A percentile compares a stretch with the other conserved stretches of the same genome.
Conservation (phyloP, 2,329 filamentous ascomycete genomes). For the Pyrenochaeta sp. region DNA sequence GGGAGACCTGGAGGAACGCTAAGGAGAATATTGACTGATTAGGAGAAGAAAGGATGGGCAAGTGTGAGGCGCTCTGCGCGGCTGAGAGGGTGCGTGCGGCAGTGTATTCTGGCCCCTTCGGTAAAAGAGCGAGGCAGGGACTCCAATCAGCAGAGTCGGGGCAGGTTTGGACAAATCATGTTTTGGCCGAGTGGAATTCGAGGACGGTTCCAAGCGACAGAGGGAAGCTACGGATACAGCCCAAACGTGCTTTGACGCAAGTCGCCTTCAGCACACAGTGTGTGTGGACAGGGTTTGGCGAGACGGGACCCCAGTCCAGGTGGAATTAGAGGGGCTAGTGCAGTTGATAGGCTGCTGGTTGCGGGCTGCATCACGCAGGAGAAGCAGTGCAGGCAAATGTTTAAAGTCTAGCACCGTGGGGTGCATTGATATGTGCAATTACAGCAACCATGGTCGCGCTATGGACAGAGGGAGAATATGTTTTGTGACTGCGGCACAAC, state of each 20-base stretch:
- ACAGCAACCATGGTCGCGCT: slow-evolving; percentile 28
- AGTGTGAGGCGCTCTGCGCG: slow-evolving; percentile 15
- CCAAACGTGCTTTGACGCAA: slow-evolving; percentile 45
- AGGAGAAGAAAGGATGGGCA: slow-evolving; percentile 11
- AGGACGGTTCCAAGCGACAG: slow-evolving; percentile 34
- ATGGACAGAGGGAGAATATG: slow-evolving; percentile 22
- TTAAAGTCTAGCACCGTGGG: slow-evolving; percentile 35
- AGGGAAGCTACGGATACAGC: slow-evolving; percentile 27
- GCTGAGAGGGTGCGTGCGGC: slow-evolving; percentile 2
- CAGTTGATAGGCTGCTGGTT: slow-evolving; percentile 34
- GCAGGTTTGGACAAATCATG: slow-evolving; percentile 16
- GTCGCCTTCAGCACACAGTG: slow-evolving; percentile 30
- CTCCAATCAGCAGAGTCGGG: slow-evolving; percentile 17
- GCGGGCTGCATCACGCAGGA: slow-evolving; percentile 41
- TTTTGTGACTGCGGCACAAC: slow-evolving; percentile 8
- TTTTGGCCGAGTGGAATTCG: slow-evolving; percentile 22
- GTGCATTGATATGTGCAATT: slow-evolving; percentile 27
- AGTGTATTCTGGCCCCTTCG: slow-evolving; percentile 1
- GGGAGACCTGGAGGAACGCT: slow-evolving; percentile 12
- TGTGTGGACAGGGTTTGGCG: slow-evolving; percentile 45
- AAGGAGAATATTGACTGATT: slow-evolving; percentile 8
- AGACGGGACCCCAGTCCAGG: slow-evolving; percentile 19
- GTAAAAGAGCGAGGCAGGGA: slow-evolving; percentile 1
- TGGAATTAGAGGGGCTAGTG: slow-evolving; percentile 23
- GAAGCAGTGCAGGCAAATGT: slow-evolving; percentile 32